A percentile compares a stretch with the other conserved stretches of the same genome.
These are phyloP conservation scores for Leccinum arenicola DNA, from an alignment of 768 basidiomycete genomes.

Conservation along the genomic window DNA sequence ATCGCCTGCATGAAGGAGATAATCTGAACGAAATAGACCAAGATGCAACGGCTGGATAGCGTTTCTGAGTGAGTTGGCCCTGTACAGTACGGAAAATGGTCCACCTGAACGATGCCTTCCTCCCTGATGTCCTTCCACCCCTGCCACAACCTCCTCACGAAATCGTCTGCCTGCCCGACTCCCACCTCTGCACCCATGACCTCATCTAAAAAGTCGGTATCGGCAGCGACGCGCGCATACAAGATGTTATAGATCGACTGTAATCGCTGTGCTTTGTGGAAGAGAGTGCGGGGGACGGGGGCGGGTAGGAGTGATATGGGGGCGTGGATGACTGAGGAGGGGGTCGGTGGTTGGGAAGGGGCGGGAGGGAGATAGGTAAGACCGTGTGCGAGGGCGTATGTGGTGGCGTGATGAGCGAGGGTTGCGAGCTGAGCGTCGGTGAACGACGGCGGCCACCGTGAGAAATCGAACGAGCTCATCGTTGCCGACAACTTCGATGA, in stretches of 20 bases:
- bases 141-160: constrained; percentile 82
- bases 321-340: constrained; percentile 82
- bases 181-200: constrained; percentile 80
- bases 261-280: constrained; percentile 59
- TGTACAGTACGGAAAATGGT: not conserved
- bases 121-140: constrained; percentile 79
- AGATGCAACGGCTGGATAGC: constrained; percentile 69
- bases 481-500: not conserved
- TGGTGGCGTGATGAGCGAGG: constrained; percentile 66
- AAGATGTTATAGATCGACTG: constrained; percentile 81
- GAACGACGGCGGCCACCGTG: constrained; percentile 75
- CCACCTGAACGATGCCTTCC: constrained; percentile 57
- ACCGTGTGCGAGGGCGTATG: constrained; percentile 82
- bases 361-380: constrained; percentile 74
- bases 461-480: constrained; percentile 42
- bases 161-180: constrained; percentile 80
- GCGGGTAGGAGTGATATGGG: constrained; percentile 88
- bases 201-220: constrained; percentile 74
- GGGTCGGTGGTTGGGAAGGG: constrained; percentile 42
- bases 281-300: constrained; percentile 74
- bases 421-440: constrained; percentile 54
- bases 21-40: constrained; percentile 93
- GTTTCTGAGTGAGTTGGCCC: constrained; percentile 3
- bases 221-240: constrained; percentile 80
- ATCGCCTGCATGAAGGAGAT: constrained; percentile 67